Percentiles rank a stretch among this genome's conserved stretches.
phyloP scores from a whole-genome alignment of 331 rosid species.

The Spiraea crenata region DNA sequence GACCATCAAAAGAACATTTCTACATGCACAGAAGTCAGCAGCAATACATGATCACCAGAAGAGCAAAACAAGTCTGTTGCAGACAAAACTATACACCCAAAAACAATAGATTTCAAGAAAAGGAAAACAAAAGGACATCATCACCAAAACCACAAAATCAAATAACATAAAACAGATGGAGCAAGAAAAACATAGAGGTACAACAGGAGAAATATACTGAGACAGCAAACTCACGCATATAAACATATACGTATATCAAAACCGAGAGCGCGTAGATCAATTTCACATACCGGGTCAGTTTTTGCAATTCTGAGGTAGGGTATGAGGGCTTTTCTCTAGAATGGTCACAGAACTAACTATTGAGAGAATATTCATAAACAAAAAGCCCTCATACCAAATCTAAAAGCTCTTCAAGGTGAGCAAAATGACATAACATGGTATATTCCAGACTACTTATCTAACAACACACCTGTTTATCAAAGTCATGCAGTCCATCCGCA shows the following conservation, averaged over 20 bases:
- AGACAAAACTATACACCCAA: not conserved
- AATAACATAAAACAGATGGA: not conserved
- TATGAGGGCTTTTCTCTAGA: not conserved
- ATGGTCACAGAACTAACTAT: not conserved
- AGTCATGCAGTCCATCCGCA: slow-evolving; percentile 53
- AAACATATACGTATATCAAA: not conserved
- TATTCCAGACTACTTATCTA: slow-evolving; percentile 14
- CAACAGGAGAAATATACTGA: not conserved
- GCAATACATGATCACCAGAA: not conserved
- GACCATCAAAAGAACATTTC: slow-evolving; percentile 24
- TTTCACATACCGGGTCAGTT: no score
- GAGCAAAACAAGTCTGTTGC: not conserved
- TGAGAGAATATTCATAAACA: not conserved
- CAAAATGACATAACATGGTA: not conserved
- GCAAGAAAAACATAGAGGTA: not conserved
- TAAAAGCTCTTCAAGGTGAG: not conserved
- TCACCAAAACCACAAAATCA: no score
- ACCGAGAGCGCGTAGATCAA: not conserved
- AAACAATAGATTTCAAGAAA: not conserved
- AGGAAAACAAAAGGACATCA: not conserved
- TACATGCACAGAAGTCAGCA: not conserved
- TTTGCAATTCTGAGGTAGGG: no score
- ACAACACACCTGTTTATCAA: slow-evolving; percentile 66
- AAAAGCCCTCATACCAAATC: not conserved
- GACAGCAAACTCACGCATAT: not conserved